Percentiles rank a stretch among this genome's conserved stretches.
These are phyloP conservation scores for Punica granatum DNA, from an alignment of 345 rosid species.

Conservation along the genomic window DNA sequence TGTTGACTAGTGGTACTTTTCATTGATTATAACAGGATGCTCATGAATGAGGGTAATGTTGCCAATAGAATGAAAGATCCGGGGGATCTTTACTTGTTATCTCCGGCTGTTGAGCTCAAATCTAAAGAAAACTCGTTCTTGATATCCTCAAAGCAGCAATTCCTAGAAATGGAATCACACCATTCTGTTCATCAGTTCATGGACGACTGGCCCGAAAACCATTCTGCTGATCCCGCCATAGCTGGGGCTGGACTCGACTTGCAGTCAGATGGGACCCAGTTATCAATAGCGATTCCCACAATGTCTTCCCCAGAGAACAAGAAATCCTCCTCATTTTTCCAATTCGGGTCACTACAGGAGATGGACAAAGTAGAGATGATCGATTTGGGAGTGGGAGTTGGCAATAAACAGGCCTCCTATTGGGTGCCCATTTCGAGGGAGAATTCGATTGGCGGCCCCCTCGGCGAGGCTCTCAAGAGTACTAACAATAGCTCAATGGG, in stretches of 20 bases:
- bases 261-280: slow-evolving; percentile 42
- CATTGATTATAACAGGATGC: slow-evolving; percentile 28
- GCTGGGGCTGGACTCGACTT: not conserved
- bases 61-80: slow-evolving; percentile 23
- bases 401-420: slow-evolving; percentile 21
- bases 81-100: slow-evolving; percentile 17
- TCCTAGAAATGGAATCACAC: slow-evolving; percentile 18
- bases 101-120: slow-evolving; percentile 21
- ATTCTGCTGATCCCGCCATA: slow-evolving; percentile 8
- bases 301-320: slow-evolving; percentile 22
- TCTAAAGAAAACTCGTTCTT: slow-evolving; percentile 32
- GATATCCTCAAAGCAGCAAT: slow-evolving; percentile 19
- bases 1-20: not conserved
- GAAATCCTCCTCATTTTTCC: slow-evolving; percentile 28
- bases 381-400: slow-evolving; percentile 47
- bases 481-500: slow-evolving; percentile 24
- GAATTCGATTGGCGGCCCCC: slow-evolving; percentile 62
- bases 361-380: slow-evolving; percentile 35
- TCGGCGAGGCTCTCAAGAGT: slow-evolving; percentile 55
- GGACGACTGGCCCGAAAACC: slow-evolving; percentile 48
- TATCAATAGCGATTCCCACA: slow-evolving; percentile 40
- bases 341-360: slow-evolving; percentile 35
- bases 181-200: slow-evolving; percentile 51
- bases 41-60: slow-evolving; percentile 21
- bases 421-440: slow-evolving; percentile 52